phyloP scores from a whole-genome alignment of 768 basidiomycete species.

The Rhizopogon vulgaris region DNA sequence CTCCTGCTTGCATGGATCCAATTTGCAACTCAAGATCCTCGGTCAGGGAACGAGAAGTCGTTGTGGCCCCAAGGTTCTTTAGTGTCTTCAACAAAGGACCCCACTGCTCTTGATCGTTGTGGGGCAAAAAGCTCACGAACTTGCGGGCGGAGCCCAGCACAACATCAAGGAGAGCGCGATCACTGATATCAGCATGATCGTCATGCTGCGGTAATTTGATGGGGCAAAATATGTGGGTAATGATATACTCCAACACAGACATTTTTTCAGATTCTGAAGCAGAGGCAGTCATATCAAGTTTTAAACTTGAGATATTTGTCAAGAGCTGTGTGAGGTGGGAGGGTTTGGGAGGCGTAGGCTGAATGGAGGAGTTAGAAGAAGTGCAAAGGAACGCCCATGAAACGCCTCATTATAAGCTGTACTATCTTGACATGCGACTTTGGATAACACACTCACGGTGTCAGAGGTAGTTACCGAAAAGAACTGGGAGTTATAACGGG shows the following conservation, averaged over 20 bases:
- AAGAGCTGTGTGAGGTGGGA: not conserved
- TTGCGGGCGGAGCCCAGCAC: no score
- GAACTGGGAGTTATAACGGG: no score
- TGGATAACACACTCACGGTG: no score
- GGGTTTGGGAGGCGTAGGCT: not conserved
- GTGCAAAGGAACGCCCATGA: not conserved
- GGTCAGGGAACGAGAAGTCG: not conserved
- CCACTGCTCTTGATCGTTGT: no score
- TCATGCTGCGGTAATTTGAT: not conserved
- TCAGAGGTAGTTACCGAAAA: no score
- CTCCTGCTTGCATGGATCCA: slow-evolving; percentile 15
- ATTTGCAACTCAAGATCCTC: slow-evolving; percentile 9
- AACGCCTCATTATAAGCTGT: not conserved
- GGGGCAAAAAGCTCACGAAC: no score
- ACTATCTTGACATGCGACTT: no score
- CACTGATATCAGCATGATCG: no score
- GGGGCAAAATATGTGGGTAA: slow-evolving; percentile 9
- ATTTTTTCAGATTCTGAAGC: not conserved
- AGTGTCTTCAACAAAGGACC: not conserved
- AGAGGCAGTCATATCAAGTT: not conserved
- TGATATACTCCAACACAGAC: slow-evolving; percentile 1
- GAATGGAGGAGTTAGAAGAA: not conserved
- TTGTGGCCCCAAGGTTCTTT: slow-evolving; percentile 3
- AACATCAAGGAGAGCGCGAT: no score
- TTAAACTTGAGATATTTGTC: not conserved